Conservation (phyloP, 2,329 filamentous ascomycete genomes). For the Tetracladium maxilliforme region DNA sequence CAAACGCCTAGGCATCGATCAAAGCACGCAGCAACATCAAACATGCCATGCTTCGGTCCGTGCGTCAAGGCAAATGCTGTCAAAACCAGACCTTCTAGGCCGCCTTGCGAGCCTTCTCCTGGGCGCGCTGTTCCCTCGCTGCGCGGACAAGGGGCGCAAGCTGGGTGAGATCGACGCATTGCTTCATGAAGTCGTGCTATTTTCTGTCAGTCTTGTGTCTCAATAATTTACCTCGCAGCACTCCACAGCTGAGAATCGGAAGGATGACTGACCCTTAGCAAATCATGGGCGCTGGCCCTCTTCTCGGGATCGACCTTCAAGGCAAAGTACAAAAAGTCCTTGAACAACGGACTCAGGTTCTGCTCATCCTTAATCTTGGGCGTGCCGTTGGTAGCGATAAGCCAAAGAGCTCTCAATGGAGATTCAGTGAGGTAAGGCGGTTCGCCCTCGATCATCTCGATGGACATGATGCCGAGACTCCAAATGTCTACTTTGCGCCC, state of each 20-base stretch:
- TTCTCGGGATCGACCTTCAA: slow-evolving; percentile 96
- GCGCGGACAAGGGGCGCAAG: slow-evolving; percentile 78
- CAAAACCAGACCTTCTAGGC: too few relatives aligned
- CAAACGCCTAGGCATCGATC: too few relatives aligned
- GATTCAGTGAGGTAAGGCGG: slow-evolving; percentile 94
- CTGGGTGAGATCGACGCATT: slow-evolving; percentile 58
- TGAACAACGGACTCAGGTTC: slow-evolving; percentile 65
- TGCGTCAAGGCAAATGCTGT: too few relatives aligned
- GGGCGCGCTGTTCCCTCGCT: slow-evolving; percentile 69
- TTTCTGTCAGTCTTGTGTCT: slow-evolving; percentile 10
- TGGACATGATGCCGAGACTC: slow-evolving; percentile 98
- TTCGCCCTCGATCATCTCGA: slow-evolving; percentile 99
- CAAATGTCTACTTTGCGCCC: slow-evolving; percentile 97
- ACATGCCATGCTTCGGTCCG: too few relatives aligned
- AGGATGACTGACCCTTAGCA: slow-evolving; percentile 60
- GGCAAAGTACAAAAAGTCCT: slow-evolving; percentile 83
- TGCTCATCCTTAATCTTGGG: slow-evolving; percentile 90
- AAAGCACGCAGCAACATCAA: too few relatives aligned
- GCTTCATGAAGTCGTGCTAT: slow-evolving; percentile 69
- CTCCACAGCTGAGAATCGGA: slow-evolving; percentile 5
- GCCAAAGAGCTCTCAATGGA: slow-evolving; percentile 78
- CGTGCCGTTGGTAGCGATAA: slow-evolving; percentile 95
- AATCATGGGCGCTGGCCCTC: slow-evolving; percentile 84
- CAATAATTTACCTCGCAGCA: slow-evolving; percentile 6
- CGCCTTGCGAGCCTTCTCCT: slow-evolving; percentile 68